Evolutionary conservation across 2,329 filamentous ascomycete genomes (phyloP).

Genomic region (Cordyceps militaris): DNA sequence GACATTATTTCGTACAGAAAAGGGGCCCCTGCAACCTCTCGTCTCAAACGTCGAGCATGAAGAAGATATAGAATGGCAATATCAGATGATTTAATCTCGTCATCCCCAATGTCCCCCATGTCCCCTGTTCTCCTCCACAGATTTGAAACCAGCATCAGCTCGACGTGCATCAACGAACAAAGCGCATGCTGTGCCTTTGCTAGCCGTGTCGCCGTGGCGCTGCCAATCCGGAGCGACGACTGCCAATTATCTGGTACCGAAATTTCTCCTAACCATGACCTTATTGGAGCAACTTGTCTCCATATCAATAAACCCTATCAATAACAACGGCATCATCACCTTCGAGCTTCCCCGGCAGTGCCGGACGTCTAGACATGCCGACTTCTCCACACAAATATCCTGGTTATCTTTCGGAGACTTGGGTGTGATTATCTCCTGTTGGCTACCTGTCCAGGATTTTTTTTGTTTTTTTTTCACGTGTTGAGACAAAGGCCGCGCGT

Average conservation of each 20-base stretch:
- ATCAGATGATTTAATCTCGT: conserved; percentile 5
- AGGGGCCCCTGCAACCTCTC: neutral
- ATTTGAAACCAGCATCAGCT: conserved; percentile 4
- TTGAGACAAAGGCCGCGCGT: neutral
- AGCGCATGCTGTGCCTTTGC: neutral
- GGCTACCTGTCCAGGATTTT: neutral
- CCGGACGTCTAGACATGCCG: neutral
- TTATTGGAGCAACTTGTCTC: too few species aligned
- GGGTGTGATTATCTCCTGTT: neutral
- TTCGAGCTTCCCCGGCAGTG: neutral
- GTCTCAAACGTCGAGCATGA: neutral
- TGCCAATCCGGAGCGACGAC: neutral
- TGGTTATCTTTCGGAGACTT: neutral
- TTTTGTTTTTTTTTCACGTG: neutral
- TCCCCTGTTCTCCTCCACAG: neutral
- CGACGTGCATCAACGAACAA: neutral
- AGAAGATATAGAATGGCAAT: neutral
- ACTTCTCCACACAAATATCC: conserved; percentile 3
- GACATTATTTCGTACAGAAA: neutral
- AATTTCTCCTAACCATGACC: too few species aligned
- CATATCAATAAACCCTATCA: too few species aligned
- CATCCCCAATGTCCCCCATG: neutral
- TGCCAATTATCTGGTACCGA: too few species aligned
- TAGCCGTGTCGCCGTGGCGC: neutral
- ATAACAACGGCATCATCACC: neutral